Conservation (phyloP, 1,284 basidiomycete species). For the Cutaneotrichosporon sp. region DNA sequence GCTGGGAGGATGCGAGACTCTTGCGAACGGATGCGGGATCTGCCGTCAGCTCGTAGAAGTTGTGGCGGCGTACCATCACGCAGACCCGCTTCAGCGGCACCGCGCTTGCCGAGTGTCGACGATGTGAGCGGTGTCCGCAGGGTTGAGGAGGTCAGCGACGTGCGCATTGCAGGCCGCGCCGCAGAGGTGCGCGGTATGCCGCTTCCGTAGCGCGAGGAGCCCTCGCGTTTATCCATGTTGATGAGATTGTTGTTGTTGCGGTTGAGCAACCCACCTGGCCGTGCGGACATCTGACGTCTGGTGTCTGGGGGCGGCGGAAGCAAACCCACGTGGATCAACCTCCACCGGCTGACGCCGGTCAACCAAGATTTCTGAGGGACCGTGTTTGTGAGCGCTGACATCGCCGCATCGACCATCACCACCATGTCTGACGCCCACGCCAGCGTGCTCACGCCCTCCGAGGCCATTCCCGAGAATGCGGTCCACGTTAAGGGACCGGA, state of each 20-base stretch:
- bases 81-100: conserved; percentile 31
- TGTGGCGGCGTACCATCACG: conserved; percentile 17
- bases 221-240: conserved; percentile 4
- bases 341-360: not conserved
- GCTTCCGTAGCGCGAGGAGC: conserved; percentile 13
- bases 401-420: conserved; percentile 8
- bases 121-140: conserved; percentile 9
- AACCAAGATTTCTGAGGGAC: conserved; percentile 11
- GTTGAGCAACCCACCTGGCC: not conserved
- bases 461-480: conserved; percentile 70
- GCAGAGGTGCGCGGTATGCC: not conserved
- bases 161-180: not conserved
- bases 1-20: conserved; percentile 23
- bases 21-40: conserved; percentile 24
- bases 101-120: conserved; percentile 25
- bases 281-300: not conserved
- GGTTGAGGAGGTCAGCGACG: not conserved
- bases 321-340: conserved; percentile 10
- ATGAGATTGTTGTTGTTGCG: conserved; percentile 9
- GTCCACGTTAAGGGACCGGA: conserved; percentile 83
- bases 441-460: conserved; percentile 75
- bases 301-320: conserved; percentile 8
- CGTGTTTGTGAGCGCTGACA: not conserved
- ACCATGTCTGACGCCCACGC: conserved; percentile 53
- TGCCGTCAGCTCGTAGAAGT: conserved; percentile 4